Conservation (phyloP, 495 filamentous ascomycete species). For the Daldinia loculata region DNA sequence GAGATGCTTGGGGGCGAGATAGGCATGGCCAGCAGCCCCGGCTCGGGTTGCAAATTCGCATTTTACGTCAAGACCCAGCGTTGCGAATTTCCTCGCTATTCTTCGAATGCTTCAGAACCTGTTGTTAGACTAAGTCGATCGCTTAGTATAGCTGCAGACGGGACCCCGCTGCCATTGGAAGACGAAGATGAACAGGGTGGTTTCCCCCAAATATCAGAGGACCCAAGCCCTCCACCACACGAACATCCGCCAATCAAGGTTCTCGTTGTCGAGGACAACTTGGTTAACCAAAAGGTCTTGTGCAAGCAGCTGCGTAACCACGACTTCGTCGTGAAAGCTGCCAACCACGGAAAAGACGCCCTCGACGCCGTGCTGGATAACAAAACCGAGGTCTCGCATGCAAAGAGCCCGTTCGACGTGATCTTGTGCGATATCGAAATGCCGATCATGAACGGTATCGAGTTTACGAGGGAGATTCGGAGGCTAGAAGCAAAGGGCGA, state of each 20-base stretch:
- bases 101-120: conserved; percentile 3
- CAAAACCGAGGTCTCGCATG: conserved; percentile 37
- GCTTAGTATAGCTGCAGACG: conserved; percentile 43
- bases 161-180: conserved; percentile 6
- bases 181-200: conserved; percentile 6
- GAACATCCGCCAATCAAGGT: conserved; percentile 48
- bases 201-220: not conserved
- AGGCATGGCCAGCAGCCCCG: conserved; percentile 71
- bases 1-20: conserved; percentile 82
- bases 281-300: conserved; percentile 77
- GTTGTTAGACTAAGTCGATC: conserved; percentile 26
- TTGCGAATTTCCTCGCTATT: not conserved
- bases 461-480: conserved; percentile 72
- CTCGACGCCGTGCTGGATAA: conserved; percentile 58
- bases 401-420: conserved; percentile 56
- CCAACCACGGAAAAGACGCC: conserved; percentile 80
- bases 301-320: conserved; percentile 68
- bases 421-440: conserved; percentile 87
- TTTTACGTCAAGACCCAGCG: conserved; percentile 73
- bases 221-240: not conserved
- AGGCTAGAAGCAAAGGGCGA: conserved; percentile 63
- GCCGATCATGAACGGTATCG: conserved; percentile 83
- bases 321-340: conserved; percentile 71
- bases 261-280: conserved; percentile 79
- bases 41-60: conserved; percentile 77